These are phyloP conservation scores for Lepraria neglecta DNA, from an alignment of 495 filamentous ascomycete genomes.

Conservation along the genomic window DNA sequence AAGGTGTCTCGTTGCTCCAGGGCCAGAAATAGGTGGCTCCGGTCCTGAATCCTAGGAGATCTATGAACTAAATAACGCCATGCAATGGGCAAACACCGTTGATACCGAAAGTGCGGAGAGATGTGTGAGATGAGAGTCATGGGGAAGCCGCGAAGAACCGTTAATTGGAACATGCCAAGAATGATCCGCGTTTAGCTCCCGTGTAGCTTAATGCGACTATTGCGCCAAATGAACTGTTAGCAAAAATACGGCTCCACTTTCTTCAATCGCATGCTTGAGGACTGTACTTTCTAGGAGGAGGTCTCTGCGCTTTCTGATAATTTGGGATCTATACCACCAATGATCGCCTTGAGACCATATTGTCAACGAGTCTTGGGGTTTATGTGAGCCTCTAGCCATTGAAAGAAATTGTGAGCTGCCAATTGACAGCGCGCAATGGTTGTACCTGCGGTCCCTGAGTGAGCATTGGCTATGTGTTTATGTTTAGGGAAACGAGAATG, in stretches of 20 bases:
- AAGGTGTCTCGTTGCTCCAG: background rate
- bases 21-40: too few relatives aligned
- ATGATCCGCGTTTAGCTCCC: slow-evolving; percentile 17
- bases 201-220: background rate
- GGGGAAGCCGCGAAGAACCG: background rate
- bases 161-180: background rate
- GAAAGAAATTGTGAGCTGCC: background rate
- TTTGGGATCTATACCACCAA: background rate
- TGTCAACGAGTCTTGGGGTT: background rate
- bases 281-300: background rate
- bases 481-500: too few relatives aligned
- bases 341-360: background rate
- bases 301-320: background rate
- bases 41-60: background rate
- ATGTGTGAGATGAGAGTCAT: background rate
- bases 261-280: background rate
- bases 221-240: background rate
- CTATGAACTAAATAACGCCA: background rate
- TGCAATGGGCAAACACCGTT: too few relatives aligned
- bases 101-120: background rate
- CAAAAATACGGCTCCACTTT: background rate
- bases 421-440: slow-evolving; percentile 56
- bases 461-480: slow-evolving; percentile 29
- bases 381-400: background rate
- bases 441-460: slow-evolving; percentile 86